Conservation (phyloP, 169 alveolate genomes). For the Eimeria maxima region DNA sequence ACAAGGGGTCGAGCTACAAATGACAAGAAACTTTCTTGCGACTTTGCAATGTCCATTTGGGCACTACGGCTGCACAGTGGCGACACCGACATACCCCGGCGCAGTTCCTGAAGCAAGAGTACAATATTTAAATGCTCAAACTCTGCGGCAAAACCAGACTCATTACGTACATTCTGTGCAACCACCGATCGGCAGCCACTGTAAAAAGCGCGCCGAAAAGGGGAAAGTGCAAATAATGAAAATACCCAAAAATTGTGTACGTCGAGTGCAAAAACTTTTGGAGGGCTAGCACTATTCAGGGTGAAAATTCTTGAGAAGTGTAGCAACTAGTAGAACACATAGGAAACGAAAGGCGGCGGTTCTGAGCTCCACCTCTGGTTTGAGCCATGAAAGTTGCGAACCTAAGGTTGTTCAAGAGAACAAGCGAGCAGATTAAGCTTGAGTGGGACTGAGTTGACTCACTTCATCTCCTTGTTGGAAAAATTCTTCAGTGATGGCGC, state of each 20-base stretch:
- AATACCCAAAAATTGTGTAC: too few species aligned
- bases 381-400: neutral
- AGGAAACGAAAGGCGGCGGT: too few species aligned
- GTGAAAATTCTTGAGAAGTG: too few species aligned
- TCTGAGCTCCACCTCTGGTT: neutral
- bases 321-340: too few species aligned
- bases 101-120: slow-evolving; percentile 86
- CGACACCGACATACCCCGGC: slow-evolving; percentile 90
- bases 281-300: too few species aligned
- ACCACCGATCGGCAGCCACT: neutral
- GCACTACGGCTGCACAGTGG: slow-evolving; percentile 93
- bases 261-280: too few species aligned
- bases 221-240: too few species aligned
- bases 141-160: neutral
- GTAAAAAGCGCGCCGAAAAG: too few species aligned
- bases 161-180: neutral
- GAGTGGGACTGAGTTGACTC: neutral
- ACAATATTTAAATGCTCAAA: neutral
- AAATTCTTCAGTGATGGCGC: slow-evolving; percentile 89
- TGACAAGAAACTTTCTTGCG: slow-evolving; percentile 93
- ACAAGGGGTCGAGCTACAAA: slow-evolving; percentile 90
- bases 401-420: neutral
- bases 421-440: neutral
- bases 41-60: slow-evolving; percentile 90
- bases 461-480: slow-evolving; percentile 91